A percentile compares a stretch with the other conserved stretches of the same genome.
These are phyloP conservation scores for Aspergillus steynii DNA, from an alignment of 495 filamentous ascomycete genomes.

Conservation along the genomic window DNA sequence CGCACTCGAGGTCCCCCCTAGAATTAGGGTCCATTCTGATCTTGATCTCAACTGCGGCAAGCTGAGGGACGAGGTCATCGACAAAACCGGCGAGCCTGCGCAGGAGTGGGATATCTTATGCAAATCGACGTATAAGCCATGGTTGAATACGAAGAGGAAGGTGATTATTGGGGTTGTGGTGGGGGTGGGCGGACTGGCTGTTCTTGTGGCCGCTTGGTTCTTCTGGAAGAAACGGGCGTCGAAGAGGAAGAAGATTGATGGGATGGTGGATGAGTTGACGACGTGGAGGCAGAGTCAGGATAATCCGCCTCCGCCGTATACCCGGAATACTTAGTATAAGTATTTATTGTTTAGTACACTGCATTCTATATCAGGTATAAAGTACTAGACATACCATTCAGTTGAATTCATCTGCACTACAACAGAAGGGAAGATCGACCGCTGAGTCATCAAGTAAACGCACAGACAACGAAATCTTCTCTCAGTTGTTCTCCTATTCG, in stretches of 20 bases:
- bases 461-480: too few species aligned
- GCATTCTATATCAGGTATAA: too few species aligned
- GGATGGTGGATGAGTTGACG: background rate
- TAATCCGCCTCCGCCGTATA: too few species aligned
- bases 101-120: background rate
- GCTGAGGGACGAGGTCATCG: background rate
- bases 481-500: too few species aligned
- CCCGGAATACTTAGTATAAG: too few species aligned
- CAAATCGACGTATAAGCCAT: background rate
- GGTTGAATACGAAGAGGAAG: background rate
- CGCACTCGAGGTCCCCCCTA: background rate
- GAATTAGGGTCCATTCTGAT: background rate
- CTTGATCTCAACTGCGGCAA: background rate
- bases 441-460: too few species aligned
- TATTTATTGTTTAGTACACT: too few species aligned
- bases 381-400: too few species aligned
- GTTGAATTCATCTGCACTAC: too few species aligned
- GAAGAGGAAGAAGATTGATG: background rate
- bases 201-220: background rate
- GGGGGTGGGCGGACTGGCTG: background rate
- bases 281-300: too few species aligned
- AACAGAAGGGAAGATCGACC: too few species aligned
- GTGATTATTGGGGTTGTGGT: background rate
- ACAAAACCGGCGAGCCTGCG: background rate
- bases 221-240: background rate